Evolutionary conservation across 306 rosid species (phyloP), one percentile per base, ranked within the genome.

Genomic region (Quercus agrifolia): DNA sequence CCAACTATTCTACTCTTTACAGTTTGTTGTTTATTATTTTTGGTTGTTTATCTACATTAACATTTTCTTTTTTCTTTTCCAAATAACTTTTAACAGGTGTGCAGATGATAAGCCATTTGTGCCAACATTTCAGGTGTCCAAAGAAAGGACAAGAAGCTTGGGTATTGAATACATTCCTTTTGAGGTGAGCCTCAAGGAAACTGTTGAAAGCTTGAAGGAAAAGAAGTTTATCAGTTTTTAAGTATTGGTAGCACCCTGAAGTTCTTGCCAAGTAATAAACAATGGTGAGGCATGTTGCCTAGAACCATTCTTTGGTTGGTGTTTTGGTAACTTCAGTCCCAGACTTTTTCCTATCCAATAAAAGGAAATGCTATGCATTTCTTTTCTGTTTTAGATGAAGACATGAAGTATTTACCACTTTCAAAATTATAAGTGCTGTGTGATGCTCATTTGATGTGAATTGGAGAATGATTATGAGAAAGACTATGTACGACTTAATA

Each of bases 191-290:
- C 64, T 92, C 52, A 83, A 72, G 84, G 94, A 89, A 66, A 90
- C 94, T 33, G 92, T 94, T 72, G 98, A 94, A 77, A 85, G 90
- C 85, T 80, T 92, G 71, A 85, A 86, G 84, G 88, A 84, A 30
- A 94, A 88, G 84, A 81, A 78, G 20, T 81, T 94, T 61, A 27
- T 82, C 35, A 74, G 75, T 71, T 88, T 91, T 70, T 91, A 81
- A 86, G 21, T 56, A 17, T 1, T 56, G n/a, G 74, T 56, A 33
- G 70, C 4, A 75, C 33, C 18, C 15, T 20, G 31, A 75, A 54
- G 7, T 0, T 56, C 28, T 46, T 64, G 3, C 23, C 18, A 64
- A 63, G 18, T 30, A 30, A 64, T 30, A 31, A 64, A 18, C 18
- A 5, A 2, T 33, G 51, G 49, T 30, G 38, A 30, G 18, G 54